phyloP scores from a whole-genome alignment of 495 filamentous ascomycete species.

The Lichenothelia convexa region DNA sequence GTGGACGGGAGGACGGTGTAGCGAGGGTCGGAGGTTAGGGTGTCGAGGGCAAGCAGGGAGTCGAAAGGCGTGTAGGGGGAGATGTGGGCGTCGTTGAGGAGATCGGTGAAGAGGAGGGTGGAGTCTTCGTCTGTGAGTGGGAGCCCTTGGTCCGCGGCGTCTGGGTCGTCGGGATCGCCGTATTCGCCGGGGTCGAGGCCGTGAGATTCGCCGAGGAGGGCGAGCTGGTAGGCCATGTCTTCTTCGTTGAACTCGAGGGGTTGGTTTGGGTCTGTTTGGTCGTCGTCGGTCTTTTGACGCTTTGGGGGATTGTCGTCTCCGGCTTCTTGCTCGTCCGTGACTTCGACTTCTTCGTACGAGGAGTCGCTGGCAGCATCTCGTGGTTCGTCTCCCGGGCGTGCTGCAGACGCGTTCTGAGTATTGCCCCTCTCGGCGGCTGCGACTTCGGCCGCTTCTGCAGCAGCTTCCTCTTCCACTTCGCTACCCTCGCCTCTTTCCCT shows the following conservation, averaged over 20 bases:
- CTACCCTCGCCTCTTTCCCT: conserved; percentile 1
- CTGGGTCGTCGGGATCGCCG: conserved; percentile 45
- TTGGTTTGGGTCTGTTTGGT: conserved; percentile 26
- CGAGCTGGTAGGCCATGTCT: conserved; percentile 83
- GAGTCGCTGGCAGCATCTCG: too few relatives aligned
- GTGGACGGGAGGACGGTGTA: conserved; percentile 71
- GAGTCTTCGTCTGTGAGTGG: conserved; percentile 21
- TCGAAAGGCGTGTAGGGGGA: conserved; percentile 91
- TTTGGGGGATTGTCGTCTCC: conserved; percentile 39
- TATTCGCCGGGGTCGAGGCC: conserved; percentile 53
- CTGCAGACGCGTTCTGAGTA: conserved; percentile 6
- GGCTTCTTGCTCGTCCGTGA: conserved; percentile 40
- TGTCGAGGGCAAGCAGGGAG: conserved; percentile 61
- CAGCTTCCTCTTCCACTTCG: conserved; percentile 19
- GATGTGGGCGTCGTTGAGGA: conserved; percentile 63
- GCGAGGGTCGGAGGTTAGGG: conserved; percentile 64
- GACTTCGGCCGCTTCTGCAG: conserved; percentile 28
- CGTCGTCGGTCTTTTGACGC: conserved; percentile 45
- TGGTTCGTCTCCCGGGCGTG: conserved; percentile 36
- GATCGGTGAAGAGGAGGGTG: conserved; percentile 56
- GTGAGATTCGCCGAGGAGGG: conserved; percentile 68
- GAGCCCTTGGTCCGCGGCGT: conserved; percentile 46
- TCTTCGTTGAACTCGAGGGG: conserved; percentile 86
- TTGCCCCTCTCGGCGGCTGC: conserved; percentile 5
- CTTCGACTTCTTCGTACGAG: conserved; percentile 86